Base-by-base conservation (phyloP, 768 basidiomycete genomes). In the Russula virescens region DNA sequence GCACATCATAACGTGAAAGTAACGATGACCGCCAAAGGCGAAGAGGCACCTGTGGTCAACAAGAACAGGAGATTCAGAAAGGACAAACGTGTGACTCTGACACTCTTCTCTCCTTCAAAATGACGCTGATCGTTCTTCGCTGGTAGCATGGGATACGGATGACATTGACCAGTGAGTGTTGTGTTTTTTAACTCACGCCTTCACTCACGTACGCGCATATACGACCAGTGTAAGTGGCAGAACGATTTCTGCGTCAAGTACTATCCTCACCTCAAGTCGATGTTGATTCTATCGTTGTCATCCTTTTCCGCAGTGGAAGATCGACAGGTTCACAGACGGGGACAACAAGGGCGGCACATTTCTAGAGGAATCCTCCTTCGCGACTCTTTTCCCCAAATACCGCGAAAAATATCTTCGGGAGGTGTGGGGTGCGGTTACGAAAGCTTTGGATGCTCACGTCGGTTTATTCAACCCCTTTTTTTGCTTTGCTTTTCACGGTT, bases 331-430 rank as follows among this genome's bases (percentile, higher is more conserved):
- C 75, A 71, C 78, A 62, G 78, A 81, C 5, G 73, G 73, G 45
- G 91, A 96, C 75, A 92, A 92, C 75, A 87, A 86, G 70, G 86
- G 82, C 16, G 89, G 90, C 0, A 79, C 89, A 2, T 94, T 99
- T 76, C 81, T 86, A 2, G 96, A 98, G 73, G 97, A 99, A 78
- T 97, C 94, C 3, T 96, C 94, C 0, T 99, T 98, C 70, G 96
- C 96, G 11, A 96, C 97, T 1, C 83, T 99, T 11, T 99, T 99
- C 75, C 97, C 97, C 14, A 98, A 97, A 75, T 98, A 98, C 72
- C 84, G 97, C 68, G 97, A 99, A 82, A 94, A 89, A 71, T 98
- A 98, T 71, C 77, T 99, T 53, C 83, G 94, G 48, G 94, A 98
- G 73, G 87, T 90, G 54, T 99, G 97, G 97, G 86, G 89, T 67